phyloP scores from a whole-genome alignment of 805 yeast species.

The Saccharomycopsis synnaedendra region DNA sequence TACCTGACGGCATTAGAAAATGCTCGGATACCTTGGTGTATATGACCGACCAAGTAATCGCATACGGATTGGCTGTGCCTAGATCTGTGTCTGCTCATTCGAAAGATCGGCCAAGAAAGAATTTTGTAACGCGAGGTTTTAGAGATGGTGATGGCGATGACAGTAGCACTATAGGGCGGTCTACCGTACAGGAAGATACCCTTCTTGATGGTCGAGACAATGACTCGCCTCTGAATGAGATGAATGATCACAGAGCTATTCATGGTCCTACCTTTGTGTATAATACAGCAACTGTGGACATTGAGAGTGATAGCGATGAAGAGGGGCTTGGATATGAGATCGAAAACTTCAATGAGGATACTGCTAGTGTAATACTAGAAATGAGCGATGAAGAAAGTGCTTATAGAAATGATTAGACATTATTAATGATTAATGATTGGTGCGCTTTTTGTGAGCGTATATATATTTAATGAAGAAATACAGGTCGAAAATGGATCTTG shows the following conservation, averaged over 20 bases:
- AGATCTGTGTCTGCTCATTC: conserved; percentile 30
- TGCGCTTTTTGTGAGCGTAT: too few species aligned
- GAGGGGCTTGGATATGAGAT: background rate
- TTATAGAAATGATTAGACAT: too few species aligned
- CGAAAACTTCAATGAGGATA: background rate
- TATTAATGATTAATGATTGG: too few species aligned
- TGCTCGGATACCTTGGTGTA: conserved; percentile 30
- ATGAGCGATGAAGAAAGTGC: too few species aligned
- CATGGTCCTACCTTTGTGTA: background rate
- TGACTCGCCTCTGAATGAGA: too few species aligned
- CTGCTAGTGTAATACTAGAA: background rate
- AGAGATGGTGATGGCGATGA: background rate
- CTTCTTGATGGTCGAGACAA: background rate
- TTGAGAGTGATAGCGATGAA: background rate
- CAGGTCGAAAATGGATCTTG: background rate
- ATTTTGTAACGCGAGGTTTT: background rate
- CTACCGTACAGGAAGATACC: background rate
- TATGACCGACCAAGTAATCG: conserved; percentile 42
- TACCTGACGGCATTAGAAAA: conserved; percentile 18
- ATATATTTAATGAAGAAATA: background rate
- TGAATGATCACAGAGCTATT: background rate
- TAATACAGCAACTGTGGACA: background rate
- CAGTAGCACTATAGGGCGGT: background rate
- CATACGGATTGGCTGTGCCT: conserved; percentile 48
- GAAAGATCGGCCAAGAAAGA: conserved; percentile 15